Conservation (phyloP, 1,284 basidiomycete genomes). For the Amylostereum areolatum region DNA sequence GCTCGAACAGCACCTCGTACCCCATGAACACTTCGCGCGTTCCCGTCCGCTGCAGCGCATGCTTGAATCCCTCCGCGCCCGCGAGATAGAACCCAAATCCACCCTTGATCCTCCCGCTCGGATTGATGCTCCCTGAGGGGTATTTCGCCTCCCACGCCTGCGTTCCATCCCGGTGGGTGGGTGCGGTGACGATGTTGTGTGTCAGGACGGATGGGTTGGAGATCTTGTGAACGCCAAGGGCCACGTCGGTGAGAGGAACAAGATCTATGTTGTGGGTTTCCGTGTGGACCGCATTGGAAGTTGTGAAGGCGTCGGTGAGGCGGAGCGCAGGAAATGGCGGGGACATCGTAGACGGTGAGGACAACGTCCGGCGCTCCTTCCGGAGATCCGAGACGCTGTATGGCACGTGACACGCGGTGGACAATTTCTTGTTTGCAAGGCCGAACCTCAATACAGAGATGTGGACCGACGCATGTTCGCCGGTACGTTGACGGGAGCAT, state of each 20-base stretch:
- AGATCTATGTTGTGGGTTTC: slow-evolving; percentile 5
- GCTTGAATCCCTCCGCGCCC: slow-evolving; percentile 39
- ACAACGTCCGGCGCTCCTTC: too few relatives aligned
- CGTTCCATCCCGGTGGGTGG: slow-evolving; percentile 20
- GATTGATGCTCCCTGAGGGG: slow-evolving; percentile 56
- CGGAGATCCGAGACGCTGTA: too few relatives aligned
- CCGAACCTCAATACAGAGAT: too few relatives aligned
- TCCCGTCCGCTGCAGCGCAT: slow-evolving; percentile 23
- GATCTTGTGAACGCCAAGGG: slow-evolving; percentile 43
- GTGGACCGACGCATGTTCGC: too few relatives aligned
- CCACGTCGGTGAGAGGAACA: slow-evolving; percentile 28
- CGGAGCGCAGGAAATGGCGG: not conserved
- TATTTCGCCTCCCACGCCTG: slow-evolving; percentile 56
- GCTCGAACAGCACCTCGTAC: slow-evolving; percentile 54
- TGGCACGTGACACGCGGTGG: too few relatives aligned
- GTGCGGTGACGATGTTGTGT: slow-evolving; percentile 34
- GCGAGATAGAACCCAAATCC: slow-evolving; percentile 58
- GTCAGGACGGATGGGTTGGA: slow-evolving; percentile 26
- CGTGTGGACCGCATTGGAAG: not conserved
- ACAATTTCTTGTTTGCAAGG: too few relatives aligned
- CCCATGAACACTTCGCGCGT: slow-evolving; percentile 46
- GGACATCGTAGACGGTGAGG: too few relatives aligned
- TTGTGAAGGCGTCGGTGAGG: slow-evolving; percentile 1
- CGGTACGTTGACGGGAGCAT: too few relatives aligned
- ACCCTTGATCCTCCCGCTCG: slow-evolving; percentile 35